Base-by-base conservation (phyloP, 345 rosid genomes). In the Dipteronia sinensis region DNA sequence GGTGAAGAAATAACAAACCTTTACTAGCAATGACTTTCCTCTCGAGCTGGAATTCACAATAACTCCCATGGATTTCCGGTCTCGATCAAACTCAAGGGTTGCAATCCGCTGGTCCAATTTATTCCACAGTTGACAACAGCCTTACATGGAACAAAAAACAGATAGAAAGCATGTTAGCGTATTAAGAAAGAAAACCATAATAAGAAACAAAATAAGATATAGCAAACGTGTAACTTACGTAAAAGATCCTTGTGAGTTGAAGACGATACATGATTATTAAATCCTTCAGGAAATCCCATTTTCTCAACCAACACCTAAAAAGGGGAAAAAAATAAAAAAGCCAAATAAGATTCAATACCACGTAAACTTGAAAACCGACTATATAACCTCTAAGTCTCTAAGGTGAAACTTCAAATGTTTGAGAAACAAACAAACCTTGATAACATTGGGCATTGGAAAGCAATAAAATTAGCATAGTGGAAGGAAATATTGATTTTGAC, bases 31-130 rank as follows among this genome's bases (percentile, higher is more conserved):
- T n/a, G 87, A 70, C 72, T 92, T 94, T 67, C 78, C 85, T 78
- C 92, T 88, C 42, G 95, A 80, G 87, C 87, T 84, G 58, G 99
- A 93, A 82, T 90, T 88, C 71, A 91, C 97, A 83, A 96, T 92
- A 69, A 94, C 97, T 77, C 99, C 99, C 99, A 96, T 96, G 64
- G 99, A 96, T 82, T 96, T 96, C 62, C 99, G 76, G 76, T 89
- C 97, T 9, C 87, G 97, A 73, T 92, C 98, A 34, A 96, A 96
- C 85, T 96, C 99, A 72, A 96, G 94, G 73, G 99, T 94, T 61
- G 97, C 99, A 87, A 92, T 87, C 73, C 98, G 89, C 64, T 81
- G 90, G 76, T 92, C 97, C 80, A 85, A 77, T 83, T 85, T 79
- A 79, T 77, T 90, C 99, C 98, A 96, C 46, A 78, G 61, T 65